Evolutionary conservation across 176 grass and related monocot genomes (phyloP), one percentile per base, ranked within the genome.

Genomic region (Thalia dealbata): DNA sequence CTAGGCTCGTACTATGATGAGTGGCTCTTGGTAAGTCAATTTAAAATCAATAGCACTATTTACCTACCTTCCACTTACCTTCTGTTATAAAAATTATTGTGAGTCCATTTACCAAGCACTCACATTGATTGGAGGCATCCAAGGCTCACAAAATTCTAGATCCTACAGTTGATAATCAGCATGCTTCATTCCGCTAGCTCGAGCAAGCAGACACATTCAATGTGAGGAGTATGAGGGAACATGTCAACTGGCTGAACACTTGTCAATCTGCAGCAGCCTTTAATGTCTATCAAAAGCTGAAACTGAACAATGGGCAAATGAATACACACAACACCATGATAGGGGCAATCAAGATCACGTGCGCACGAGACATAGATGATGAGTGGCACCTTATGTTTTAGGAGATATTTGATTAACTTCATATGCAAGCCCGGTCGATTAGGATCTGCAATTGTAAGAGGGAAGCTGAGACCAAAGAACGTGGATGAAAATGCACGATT

Each of bases 221-320:
- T 93, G 52, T 93, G 90, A 42, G 95, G 95, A 72, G 95, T 99
- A 73, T 93, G 87, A 28, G 95, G 95, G 72, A 99, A 93, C 95
- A 93, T 99, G 79, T 93, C 87, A 38, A 99, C 83, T 68, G 95
- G 95, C 59, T 82, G 88, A 58, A 93, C 85, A 30, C 45, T 81
- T 85, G 81, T 85, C 77, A 99, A 75, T 27, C 76, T 32, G 55
- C 93, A 99, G 77, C 85, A 93, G 67, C 90, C 95, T 15, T 38
- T 83, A 54, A 91, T 79, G 41, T 76, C 73, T 86, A 77, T 71
- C 32, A 35, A 14, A 67, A 77, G 10, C 30, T 21, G 35, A 38
- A 46, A 14, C 14, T 26, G 66, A 52, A 45, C n/a, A n/a, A 73
- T 62, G 19, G 7, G 21, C 28, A 62, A 19, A 55, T 19, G 26